Conservation (phyloP, 352 stramenopile species). For the Phytophthora macrochlamydospora region DNA sequence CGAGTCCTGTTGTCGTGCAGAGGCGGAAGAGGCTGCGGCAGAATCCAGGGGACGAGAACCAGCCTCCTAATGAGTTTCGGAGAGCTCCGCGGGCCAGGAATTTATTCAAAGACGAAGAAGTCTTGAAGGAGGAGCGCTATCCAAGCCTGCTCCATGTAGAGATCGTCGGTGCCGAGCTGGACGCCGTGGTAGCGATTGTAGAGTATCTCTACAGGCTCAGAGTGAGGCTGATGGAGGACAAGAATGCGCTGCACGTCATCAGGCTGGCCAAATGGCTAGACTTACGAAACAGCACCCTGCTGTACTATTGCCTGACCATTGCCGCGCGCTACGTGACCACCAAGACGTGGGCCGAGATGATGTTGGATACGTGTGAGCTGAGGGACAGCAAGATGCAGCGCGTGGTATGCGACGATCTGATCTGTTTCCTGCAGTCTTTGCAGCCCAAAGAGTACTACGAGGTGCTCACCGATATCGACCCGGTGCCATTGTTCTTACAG, state of each 20-base stretch:
- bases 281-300: conserved; percentile 31
- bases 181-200: conserved; percentile 48
- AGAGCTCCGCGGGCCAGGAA: conserved; percentile 21
- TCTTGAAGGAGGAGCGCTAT: neutral
- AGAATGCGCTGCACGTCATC: conserved; percentile 39
- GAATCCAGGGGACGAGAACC: conserved; percentile 20
- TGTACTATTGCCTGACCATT: conserved; percentile 51
- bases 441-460: conserved; percentile 24
- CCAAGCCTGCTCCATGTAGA: conserved; percentile 45
- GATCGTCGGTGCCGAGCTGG: conserved; percentile 40
- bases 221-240: conserved; percentile 35
- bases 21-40: conserved; percentile 27
- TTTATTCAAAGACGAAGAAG: conserved; percentile 24
- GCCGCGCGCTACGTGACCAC: conserved; percentile 35
- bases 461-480: conserved; percentile 20
- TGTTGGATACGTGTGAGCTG: conserved; percentile 36
- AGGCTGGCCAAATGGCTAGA: conserved; percentile 53
- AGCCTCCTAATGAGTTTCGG: conserved; percentile 3
- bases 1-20: conserved; percentile 10
- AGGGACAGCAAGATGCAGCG: conserved; percentile 15
- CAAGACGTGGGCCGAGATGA: conserved; percentile 54
- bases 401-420: conserved; percentile 31
- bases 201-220: conserved; percentile 66
- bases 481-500: conserved; percentile 9
- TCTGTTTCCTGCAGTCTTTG: conserved; percentile 30